Base-by-base conservation (phyloP, 495 filamentous ascomycete species). In the Pyrenula massariospora region DNA sequence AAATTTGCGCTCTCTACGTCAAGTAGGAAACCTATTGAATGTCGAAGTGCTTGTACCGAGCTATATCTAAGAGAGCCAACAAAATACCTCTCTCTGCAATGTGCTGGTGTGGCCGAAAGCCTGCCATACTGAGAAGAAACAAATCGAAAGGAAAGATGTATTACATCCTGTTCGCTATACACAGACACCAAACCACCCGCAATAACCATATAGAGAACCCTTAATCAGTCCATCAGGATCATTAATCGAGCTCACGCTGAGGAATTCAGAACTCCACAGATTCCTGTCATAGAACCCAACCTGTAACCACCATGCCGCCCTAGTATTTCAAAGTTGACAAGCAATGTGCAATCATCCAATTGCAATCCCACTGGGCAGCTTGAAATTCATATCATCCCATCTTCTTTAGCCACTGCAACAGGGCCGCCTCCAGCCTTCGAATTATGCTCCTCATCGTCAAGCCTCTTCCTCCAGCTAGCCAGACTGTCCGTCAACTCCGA, bases 391-490 rank as follows among this genome's bases (percentile, higher is more conserved):
- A 52, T 52, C 50, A 52, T 52, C 22, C 50, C 50, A 10, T 24
- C 50, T 21, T 52, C 50, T 20, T 24, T 52, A 10, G 50, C 8
- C 5, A 21, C 50, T 8, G n/a, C 22, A 24, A 52, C 50, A 20
- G 50, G 10, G 19, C 50, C 50, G 8, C 50, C 50, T 10, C 8
- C 22, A 15, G 15, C 31, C 50, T 19, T 52, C 19, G 50, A 8
- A 52, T 19, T 19, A 8, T 19, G n/a, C 58, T 85, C 82, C 56
- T 85, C 82, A 25, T 78, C 78, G 60, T 91, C 87, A 56, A 91
- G 70, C 59, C 84, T 69, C 62, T 85, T 85, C 56, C 87, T 72
- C 87, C 87, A 91, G 63, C 86, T 84, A 3, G 85, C 83, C 48
- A 91, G 63, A 63, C 81, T 87, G 62, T 82, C 82, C 58, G 80